Percentiles rank a stretch among this genome's conserved stretches.
Evolutionary conservation across 805 yeast species (phyloP).

Genomic region (Candida gorgasii): DNA sequence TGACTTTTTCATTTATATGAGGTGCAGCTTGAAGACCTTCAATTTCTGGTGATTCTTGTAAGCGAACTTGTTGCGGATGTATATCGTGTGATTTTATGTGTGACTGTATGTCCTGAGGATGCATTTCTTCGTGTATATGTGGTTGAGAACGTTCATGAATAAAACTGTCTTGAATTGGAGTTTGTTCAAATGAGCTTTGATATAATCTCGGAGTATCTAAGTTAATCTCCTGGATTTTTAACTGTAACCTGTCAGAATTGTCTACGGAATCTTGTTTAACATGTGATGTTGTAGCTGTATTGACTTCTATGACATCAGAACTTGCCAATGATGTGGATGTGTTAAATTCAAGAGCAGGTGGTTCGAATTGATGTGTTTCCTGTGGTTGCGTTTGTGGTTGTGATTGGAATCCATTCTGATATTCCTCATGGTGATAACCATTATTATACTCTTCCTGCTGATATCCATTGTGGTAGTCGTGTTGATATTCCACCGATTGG

Average conservation of each 20-base stretch:
- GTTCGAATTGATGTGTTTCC: not conserved
- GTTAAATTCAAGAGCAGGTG: not conserved
- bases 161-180: not conserved
- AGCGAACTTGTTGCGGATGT: not conserved
- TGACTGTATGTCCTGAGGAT: no score
- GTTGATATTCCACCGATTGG: no score
- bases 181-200: not conserved
- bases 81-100: no score
- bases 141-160: no score
- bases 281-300: constrained; percentile 14
- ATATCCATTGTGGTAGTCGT: no score
- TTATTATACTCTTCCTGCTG: no score
- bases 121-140: no score
- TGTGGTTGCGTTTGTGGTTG: not conserved
- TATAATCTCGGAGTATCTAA: not conserved
- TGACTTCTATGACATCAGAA: constrained; percentile 15
- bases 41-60: no score
- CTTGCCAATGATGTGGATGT: constrained; percentile 1
- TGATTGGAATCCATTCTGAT: no score
- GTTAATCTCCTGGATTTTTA: constrained; percentile 10
- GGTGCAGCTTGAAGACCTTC: not conserved
- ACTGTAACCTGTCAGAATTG: constrained; percentile 9
- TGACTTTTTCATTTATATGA: constrained; percentile 1
- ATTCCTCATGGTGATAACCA: not conserved
- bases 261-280: constrained; percentile 10